phyloP scores from a whole-genome alignment of 2,329 filamentous ascomycete genomes.

The Daldinia eschscholtzii region DNA sequence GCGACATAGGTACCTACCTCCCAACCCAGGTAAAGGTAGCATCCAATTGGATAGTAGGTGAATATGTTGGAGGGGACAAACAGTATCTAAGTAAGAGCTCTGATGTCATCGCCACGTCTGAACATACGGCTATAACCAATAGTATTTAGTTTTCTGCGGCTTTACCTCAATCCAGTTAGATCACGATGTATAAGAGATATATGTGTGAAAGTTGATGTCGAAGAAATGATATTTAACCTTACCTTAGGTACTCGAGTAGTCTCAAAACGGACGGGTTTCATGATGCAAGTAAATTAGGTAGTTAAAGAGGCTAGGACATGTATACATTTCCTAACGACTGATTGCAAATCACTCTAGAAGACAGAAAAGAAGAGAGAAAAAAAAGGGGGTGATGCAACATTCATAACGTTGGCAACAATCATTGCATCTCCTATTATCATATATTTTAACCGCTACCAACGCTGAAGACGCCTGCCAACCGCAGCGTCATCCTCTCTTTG shows the following conservation, averaged over 20 bases:
- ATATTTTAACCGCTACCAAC: conserved; percentile 26
- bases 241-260: not conserved
- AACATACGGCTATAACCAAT: conserved; percentile 1
- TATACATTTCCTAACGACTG: not conserved
- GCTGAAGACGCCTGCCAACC: conserved; percentile 5
- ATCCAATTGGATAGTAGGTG: not conserved
- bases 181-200: not conserved
- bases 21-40: not conserved
- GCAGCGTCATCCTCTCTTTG: not conserved
- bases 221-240: not conserved
- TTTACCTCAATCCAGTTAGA: conserved; percentile 5
- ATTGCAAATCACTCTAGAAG: not conserved
- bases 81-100: conserved; percentile 4
- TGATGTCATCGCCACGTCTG: conserved; percentile 47
- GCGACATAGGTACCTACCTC: not conserved
- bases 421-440: conserved; percentile 23
- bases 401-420: not conserved
- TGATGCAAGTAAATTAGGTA: not conserved
- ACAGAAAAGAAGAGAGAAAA: not conserved
- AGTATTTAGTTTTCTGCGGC: not conserved
- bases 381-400: not conserved
- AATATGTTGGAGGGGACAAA: conserved; percentile 16
- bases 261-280: not conserved
- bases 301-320: not conserved
- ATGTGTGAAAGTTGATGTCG: not conserved